Evolutionary conservation across 257 asterid genomes (phyloP), one percentile per base, ranked within the genome.

Genomic region (Lavandula angustifolia): DNA sequence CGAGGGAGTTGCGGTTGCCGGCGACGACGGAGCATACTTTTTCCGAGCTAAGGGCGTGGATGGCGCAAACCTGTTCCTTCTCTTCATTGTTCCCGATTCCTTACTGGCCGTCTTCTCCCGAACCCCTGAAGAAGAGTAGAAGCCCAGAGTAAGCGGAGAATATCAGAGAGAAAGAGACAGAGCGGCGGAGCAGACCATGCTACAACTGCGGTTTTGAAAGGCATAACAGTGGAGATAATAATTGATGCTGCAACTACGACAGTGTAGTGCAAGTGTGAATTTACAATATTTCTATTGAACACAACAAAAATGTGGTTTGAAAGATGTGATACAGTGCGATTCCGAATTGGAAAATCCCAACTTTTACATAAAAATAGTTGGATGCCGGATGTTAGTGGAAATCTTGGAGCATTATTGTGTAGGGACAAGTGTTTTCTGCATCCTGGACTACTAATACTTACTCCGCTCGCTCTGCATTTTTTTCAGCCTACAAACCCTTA

Each of bases 101-200:
- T 31, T 90, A 65, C 77, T 94, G 99, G 9, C 99, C 99, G 73
- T 94, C 99, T 80, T 92, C 99, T 63, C 99, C 97, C 9, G 99
- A 87, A 69, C 97, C 99, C 99, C 99, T 92, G 81, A 27, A 67
- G 57, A 72, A 13, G 47, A 60, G 62, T 57, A 35, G 48, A 57
- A 32, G 57, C 66, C 34, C 48, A 17, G 33, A 60, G 27, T 64
- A 62, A 53, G 49, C 44, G 41, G 57, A 60, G 4, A 46, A 12
- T 6, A 56, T 62, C 46, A 37, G 61, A 14, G 17, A 32, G 17
- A 12, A 17, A 27, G 59, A 17, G 38, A 54, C 33, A 65, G 54
- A 35, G 70, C 22, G 70, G 9, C 12, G 68, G 74, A 57, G 71
- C 37, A 31, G 54, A 88, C 98, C 98, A 91, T 73, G 98, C 85